phyloP scores from a whole-genome alignment of 495 filamentous ascomycete genomes.

The Xylaria grammica region DNA sequence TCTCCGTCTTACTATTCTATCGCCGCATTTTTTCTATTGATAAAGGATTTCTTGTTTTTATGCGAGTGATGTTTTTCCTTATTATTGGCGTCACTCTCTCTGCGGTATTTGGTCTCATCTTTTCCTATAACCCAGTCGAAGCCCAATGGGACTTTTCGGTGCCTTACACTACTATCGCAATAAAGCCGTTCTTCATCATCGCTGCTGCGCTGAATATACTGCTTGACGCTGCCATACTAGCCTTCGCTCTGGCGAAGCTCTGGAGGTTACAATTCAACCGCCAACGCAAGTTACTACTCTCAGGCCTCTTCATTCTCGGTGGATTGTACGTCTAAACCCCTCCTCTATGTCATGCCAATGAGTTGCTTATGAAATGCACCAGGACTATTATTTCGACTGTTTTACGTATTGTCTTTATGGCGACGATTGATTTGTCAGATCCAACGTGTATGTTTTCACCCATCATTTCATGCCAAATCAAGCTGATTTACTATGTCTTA shows the following conservation, averaged over 20 bases:
- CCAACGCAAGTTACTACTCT: slow-evolving; percentile 3
- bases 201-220: neutral
- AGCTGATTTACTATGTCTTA: too few species aligned
- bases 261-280: neutral
- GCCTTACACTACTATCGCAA: neutral
- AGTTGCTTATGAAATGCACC: too few species aligned
- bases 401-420: neutral
- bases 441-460: neutral
- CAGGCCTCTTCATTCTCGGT: neutral
- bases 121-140: neutral
- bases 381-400: slow-evolving; percentile 4
- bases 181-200: neutral
- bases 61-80: neutral
- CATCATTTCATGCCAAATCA: too few species aligned
- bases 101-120: slow-evolving; percentile 5
- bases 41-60: neutral
- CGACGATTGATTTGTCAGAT: neutral
- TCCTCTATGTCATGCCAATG: too few species aligned
- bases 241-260: neutral
- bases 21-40: neutral
- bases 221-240: neutral
- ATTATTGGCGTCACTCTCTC: neutral
- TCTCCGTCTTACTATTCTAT: neutral
- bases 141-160: neutral
- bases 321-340: slow-evolving; percentile 1